Evolutionary conservation across 176 grass and related monocot genomes (phyloP), one percentile per base, ranked within the genome.

Genomic region (Avena insularis): DNA sequence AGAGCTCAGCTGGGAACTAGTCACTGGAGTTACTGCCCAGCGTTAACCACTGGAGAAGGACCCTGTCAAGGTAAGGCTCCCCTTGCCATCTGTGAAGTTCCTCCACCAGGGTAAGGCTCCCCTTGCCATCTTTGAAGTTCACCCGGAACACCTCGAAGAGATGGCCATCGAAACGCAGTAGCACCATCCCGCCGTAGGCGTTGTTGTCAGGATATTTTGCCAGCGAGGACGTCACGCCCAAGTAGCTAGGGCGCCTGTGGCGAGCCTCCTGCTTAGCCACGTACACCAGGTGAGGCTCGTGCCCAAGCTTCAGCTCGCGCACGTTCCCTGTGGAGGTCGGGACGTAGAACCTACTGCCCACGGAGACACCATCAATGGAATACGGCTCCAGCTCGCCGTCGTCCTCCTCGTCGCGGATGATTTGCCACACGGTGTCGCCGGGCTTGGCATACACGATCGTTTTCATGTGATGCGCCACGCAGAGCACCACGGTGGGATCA

Each of bases 251-350:
- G 9, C 29, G 35, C 13, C 6, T 35, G 64, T 67, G 13, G 31
- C 64, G 64, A 17, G 13, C 14, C 23, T 31, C 15, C 60, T 66
- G 67, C 56, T 47, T 29, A 25, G 46, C 70, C 33, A 46, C 70
- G 1, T 82, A 82, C 10, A 31, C 47, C 0, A 87, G 59, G 21
- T 11, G 86, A 65, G 86, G 56, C 9, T 49, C 16, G 2, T 53
- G 85, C 4, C 6, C 0, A 58, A 87, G 86, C 70, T 46, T 14
- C 16, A 77, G n/a, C n/a, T 7, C 27, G 20, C 82, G 79, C 33
- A 87, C 35, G 59, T 87, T n/a, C 0, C 79, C 70, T 0, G 23
- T 1, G 1, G 1, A 10, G 1, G 59, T 82, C 0, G 86, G 71
- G 1, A 82, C 2, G 6, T 76, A 82, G 79, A 88, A 77, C 6